Percentiles rank a stretch among this genome's conserved stretches.
Conservation (phyloP, 1,284 basidiomycete genomes). For the Vanrija pseudolonga region DNA sequence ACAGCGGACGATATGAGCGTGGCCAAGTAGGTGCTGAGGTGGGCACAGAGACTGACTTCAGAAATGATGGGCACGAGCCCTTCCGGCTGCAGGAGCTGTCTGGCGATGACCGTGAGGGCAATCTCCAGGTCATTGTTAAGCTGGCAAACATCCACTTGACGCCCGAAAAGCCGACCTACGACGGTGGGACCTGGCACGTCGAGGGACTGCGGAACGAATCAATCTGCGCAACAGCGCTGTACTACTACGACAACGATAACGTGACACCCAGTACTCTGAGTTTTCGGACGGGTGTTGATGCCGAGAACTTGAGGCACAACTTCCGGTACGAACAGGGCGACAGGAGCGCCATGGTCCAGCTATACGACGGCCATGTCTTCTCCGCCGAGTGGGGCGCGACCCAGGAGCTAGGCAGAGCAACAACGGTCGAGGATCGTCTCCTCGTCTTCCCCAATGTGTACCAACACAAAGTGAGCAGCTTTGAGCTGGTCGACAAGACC, state of each 20-base stretch:
- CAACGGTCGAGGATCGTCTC: neutral
- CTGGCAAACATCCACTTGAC: conserved; percentile 9
- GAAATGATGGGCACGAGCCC: no score
- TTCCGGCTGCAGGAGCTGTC: no score
- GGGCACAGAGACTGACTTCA: no score
- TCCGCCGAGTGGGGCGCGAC: no score
- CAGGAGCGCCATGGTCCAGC: neutral
- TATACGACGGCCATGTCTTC: neutral
- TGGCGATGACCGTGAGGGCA: neutral
- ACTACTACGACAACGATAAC: conserved; percentile 5
- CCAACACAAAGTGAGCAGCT: neutral
- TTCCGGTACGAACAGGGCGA: neutral
- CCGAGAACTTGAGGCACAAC: neutral
- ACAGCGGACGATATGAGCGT: no score
- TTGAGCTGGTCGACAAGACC: neutral
- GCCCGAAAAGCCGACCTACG: conserved; percentile 1
- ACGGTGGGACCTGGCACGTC: conserved; percentile 2
- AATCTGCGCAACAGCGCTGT: conserved; percentile 3
- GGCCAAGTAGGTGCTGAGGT: neutral
- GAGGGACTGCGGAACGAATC: conserved; percentile 5
- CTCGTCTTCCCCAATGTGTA: conserved; percentile 5
- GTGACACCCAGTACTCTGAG: neutral
- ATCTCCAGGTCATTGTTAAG: conserved; percentile 5
- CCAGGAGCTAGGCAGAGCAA: neutral
- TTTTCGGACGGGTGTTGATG: neutral